These are phyloP conservation scores for Entomortierella beljakovae DNA, from an alignment of 192 early-diverging fungal genomes.

Conservation along the genomic window DNA sequence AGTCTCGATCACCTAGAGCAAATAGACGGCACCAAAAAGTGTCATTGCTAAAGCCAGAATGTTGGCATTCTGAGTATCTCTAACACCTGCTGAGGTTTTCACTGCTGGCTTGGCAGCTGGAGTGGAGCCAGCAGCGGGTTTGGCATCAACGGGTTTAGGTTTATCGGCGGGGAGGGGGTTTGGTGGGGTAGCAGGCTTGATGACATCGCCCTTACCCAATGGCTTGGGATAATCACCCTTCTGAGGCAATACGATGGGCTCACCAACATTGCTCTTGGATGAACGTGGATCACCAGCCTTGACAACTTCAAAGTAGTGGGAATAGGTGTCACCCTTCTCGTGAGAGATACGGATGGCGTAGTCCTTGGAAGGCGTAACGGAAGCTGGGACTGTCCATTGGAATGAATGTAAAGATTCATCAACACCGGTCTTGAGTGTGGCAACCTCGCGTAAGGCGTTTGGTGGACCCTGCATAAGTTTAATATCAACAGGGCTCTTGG, in stretches of 20 bases:
- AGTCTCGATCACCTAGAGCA: constrained; percentile 18
- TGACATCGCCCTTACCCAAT: constrained; percentile 12
- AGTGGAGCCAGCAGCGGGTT: neutral
- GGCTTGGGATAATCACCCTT: constrained; percentile 19
- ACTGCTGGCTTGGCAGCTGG: neutral
- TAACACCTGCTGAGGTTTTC: neutral
- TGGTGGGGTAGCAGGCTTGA: constrained; percentile 28
- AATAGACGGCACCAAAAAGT: constrained; percentile 44
- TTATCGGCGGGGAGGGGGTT: constrained; percentile 26
- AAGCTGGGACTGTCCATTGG: constrained; percentile 31
- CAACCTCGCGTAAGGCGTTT: constrained; percentile 2
- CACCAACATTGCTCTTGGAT: constrained; percentile 36
- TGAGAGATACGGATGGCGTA: constrained; percentile 38
- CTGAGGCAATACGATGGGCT: constrained; percentile 42
- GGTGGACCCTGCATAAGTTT: constrained; percentile 39
- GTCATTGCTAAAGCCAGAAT: constrained; percentile 43
- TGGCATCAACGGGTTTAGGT: too few species aligned
- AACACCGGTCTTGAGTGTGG: neutral
- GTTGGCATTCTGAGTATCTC: constrained; percentile 17
- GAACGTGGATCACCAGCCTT: constrained; percentile 31
- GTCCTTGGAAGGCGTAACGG: constrained; percentile 20
- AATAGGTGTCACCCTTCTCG: constrained; percentile 31
- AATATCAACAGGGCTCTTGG: constrained; percentile 30
- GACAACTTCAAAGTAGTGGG: constrained; percentile 50
- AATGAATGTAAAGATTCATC: constrained; percentile 26